A percentile compares a stretch with the other conserved stretches of the same genome.
These are phyloP conservation scores for Lathyrus sativus DNA, from an alignment of 306 rosid species.

Conservation along the genomic window DNA sequence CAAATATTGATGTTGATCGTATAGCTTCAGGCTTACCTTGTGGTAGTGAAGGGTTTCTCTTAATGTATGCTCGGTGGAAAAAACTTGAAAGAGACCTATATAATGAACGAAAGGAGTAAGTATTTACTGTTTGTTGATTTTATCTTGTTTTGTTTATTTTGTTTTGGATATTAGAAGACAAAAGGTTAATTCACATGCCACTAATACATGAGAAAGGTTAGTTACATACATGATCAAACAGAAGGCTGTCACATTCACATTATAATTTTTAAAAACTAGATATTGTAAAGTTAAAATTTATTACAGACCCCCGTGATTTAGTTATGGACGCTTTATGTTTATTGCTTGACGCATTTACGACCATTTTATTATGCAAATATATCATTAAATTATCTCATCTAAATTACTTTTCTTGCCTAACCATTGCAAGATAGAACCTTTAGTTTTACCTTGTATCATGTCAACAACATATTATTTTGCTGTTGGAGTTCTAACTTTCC, in stretches of 20 bases:
- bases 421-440: conserved; percentile 16
- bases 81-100: conserved; percentile 93
- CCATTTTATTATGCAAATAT: neutral
- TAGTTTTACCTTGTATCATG: conserved; percentile 17
- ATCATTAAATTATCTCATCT: conserved; percentile 16
- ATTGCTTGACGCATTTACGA: conserved; percentile 11
- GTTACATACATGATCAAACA: conserved; percentile 10
- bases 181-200: conserved; percentile 27
- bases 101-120: conserved; percentile 92
- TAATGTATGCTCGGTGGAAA: conserved; percentile 98
- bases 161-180: neutral
- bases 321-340: conserved; percentile 4
- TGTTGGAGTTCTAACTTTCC: conserved; percentile 9
- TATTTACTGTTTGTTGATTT: conserved; percentile 27
- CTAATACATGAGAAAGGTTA: conserved; percentile 5
- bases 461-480: conserved; percentile 1
- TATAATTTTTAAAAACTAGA: conserved; percentile 12
- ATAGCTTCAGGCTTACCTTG: conserved; percentile 98
- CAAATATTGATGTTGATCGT: conserved; percentile 87
- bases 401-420: conserved; percentile 5
- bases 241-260: neutral
- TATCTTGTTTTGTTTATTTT: conserved; percentile 20
- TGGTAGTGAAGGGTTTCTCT: conserved; percentile 95
- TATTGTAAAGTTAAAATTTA: conserved; percentile 25
- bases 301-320: conserved; percentile 1